Evolutionary conservation across 164 flowering plant genomes (phyloP), one percentile per base, ranked within the genome.

Genomic region (Saururus chinensis): DNA sequence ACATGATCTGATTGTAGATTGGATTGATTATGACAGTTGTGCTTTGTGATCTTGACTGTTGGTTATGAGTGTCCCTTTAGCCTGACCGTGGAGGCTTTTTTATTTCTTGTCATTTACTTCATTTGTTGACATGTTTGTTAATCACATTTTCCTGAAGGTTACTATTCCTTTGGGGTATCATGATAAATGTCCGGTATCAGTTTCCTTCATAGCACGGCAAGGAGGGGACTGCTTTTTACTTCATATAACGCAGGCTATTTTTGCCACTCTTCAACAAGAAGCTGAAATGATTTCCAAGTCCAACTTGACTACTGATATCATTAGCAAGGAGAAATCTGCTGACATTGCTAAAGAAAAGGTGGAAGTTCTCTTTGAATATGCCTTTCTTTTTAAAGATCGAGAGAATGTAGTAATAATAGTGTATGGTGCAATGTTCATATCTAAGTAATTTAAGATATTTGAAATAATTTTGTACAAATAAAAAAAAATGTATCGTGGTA

Each of bases 261-360:
- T 85, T 76, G 42, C 76, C 23, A 68, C 88, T 68, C 77, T 95
- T 26, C 83, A 83, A 67, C 93, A 91, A 70, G 78, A 83, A 66
- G 81, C 66, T 66, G 85, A 81, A 49, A 55, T 64, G 59, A 77
- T 75, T 66, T 68, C 75, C 25, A 84, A 79, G 37, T 63, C 85
- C 40, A 81, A 80, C 70, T 42, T 62, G 40, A 72, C 86, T 52
- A 71, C 42, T 64, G 77, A 79, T 63, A 62, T 71, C 57, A 53
- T 79, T 57, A 79, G 78, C 79, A 68, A 67, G 66, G 95, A 88
- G 72, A 68, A 78, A 40, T 77, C 80, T 66, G 97, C 99, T 60
- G 97, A 88, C 71, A 70, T 81, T 71, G 95, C 95, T 25, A 93
- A 93, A 79, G 99, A 90, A 70, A 93, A 88, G 95, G 97, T 85